phyloP scores from a whole-genome alignment of 179 eudicot genomes.

The Beta macrorhiza region DNA sequence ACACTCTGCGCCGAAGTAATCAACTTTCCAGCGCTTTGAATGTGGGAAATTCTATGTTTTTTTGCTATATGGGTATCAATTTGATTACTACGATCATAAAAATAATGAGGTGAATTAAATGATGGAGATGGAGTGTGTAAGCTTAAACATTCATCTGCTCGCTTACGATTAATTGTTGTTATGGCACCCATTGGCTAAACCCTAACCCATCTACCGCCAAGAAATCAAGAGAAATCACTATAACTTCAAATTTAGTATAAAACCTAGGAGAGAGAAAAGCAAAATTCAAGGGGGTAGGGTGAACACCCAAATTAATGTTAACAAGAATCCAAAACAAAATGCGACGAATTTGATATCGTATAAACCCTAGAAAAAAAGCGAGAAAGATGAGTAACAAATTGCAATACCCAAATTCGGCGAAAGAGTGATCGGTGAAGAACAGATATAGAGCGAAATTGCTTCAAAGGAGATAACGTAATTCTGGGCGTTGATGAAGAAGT shows the following conservation, averaged over 20 bases:
- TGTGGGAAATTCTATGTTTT: slow-evolving; percentile 39
- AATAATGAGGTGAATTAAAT: slow-evolving; percentile 23
- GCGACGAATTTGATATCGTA: background rate
- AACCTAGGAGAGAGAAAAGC: too few relatives aligned
- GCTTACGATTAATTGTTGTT: slow-evolving; percentile 51
- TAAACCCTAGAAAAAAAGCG: background rate
- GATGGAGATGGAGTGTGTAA: slow-evolving; percentile 26
- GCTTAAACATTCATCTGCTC: slow-evolving; percentile 38
- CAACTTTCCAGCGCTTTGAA: slow-evolving; percentile 15
- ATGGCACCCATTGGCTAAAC: slow-evolving; percentile 58
- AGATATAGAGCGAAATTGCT: background rate
- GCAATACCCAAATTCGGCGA: background rate
- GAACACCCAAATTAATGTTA: too few relatives aligned
- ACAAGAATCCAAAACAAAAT: background rate
- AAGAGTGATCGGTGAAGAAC: background rate
- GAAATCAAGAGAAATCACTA: too few relatives aligned
- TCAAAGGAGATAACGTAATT: background rate
- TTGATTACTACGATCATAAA: slow-evolving; percentile 16
- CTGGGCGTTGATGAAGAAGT: background rate
- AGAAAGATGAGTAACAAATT: background rate
- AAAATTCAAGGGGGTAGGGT: too few relatives aligned
- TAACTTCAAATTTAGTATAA: too few relatives aligned
- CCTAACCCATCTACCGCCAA: slow-evolving; percentile 28
- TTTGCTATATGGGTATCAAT: slow-evolving; percentile 40
- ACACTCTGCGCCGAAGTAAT: slow-evolving; percentile 22